A percentile compares a stretch with the other conserved stretches of the same genome.
phyloP scores from a whole-genome alignment of 1,139 yeast genomes.

The Pichia sp. region DNA sequence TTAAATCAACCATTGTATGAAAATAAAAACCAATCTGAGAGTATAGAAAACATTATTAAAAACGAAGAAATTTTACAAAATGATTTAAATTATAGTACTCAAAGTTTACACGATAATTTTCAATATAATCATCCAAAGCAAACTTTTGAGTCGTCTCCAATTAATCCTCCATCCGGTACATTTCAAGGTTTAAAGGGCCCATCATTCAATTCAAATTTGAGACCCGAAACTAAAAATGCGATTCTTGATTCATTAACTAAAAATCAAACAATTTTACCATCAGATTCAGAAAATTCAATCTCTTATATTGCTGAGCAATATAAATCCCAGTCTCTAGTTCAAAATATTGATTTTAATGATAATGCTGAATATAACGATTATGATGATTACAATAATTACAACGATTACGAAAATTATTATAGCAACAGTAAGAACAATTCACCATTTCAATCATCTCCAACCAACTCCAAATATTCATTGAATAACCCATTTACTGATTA shows the following conservation, averaged over 20 bases:
- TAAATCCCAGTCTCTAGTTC: background rate
- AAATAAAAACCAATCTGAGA: constrained; percentile 9
- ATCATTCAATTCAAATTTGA: constrained; percentile 33
- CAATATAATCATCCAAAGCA: background rate
- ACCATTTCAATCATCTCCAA: background rate
- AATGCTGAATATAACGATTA: background rate
- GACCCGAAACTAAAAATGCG: constrained; percentile 24
- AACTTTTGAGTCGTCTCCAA: background rate
- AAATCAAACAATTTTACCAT: constrained; percentile 10
- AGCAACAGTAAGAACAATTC: background rate
- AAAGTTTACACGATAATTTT: constrained; percentile 3
- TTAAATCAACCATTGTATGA: background rate
- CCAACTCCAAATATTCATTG: background rate
- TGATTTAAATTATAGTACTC: constrained; percentile 1
- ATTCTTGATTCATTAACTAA: constrained; percentile 23
- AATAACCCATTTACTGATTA: constrained; percentile 16
- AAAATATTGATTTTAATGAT: background rate
- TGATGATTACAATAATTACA: background rate
- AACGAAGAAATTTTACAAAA: constrained; percentile 12
- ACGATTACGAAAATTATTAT: constrained; percentile 7
- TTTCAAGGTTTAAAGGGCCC: constrained; percentile 52
- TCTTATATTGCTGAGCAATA: constrained; percentile 1
- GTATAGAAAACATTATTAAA: constrained; percentile 13
- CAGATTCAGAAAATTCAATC: constrained; percentile 19
- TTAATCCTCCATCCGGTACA: background rate